phyloP scores from a whole-genome alignment of 179 eudicot species.

The Spergularia azorica region DNA sequence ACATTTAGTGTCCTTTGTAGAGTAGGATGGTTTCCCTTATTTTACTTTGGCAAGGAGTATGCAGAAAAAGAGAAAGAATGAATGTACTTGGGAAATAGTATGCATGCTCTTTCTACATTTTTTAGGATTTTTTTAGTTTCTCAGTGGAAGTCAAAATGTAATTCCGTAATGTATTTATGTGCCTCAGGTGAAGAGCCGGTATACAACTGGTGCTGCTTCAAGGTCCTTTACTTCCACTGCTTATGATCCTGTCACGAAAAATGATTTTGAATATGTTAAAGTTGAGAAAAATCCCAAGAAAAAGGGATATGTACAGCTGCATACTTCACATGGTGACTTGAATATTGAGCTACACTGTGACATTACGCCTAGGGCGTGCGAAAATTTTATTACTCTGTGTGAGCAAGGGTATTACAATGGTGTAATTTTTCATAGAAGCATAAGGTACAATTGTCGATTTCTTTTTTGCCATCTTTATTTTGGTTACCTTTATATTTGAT shows the following conservation, averaged over 20 bases:
- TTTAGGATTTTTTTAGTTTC: background rate
- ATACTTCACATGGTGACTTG: slow-evolving; percentile 95
- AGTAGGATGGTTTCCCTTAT: background rate
- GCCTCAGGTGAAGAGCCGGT: slow-evolving; percentile 87
- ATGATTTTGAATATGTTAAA: slow-evolving; percentile 85
- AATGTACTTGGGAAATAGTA: background rate
- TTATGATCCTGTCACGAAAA: slow-evolving; percentile 83
- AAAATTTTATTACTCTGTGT: slow-evolving; percentile 91
- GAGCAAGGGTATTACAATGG: slow-evolving; percentile 96
- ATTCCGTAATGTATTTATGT: slow-evolving; percentile 3
- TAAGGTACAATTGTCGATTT: slow-evolving; percentile 50
- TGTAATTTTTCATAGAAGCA: slow-evolving; percentile 80
- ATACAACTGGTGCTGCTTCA: slow-evolving; percentile 95
- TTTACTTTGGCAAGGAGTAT: background rate
- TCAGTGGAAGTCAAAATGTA: background rate
- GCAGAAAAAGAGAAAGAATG: background rate
- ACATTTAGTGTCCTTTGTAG: background rate
- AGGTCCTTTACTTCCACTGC: slow-evolving; percentile 97
- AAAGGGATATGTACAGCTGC: slow-evolving; percentile 89
- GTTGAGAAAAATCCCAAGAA: slow-evolving; percentile 97
- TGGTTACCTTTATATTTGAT: background rate
- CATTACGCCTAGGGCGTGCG: slow-evolving; percentile 88
- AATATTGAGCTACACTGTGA: slow-evolving; percentile 97
- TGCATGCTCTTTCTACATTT: background rate
- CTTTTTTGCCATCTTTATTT: slow-evolving; percentile 1